Base-by-base conservation (phyloP, 805 yeast genomes). In the Teunomyces barrocoloradensis region DNA sequence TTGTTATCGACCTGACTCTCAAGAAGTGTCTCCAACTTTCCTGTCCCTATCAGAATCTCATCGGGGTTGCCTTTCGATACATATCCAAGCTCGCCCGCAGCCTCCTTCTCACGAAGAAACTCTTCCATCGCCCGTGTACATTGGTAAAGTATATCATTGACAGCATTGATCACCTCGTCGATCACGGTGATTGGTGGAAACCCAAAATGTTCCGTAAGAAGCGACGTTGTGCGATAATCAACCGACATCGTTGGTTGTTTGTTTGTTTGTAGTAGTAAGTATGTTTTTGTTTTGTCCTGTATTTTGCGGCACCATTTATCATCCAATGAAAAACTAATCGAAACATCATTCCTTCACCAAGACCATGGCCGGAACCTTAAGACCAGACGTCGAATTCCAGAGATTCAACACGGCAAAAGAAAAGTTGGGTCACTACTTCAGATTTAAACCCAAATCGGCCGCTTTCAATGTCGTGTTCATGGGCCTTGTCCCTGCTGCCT, bases 111-210 rank as follows among this genome's bases (percentile, higher is more conserved):
- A 42, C 58, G 37, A 21, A 91, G 66, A 53, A 84, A 85, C 27
- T 75, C 75, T 61, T 88, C 95, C 67, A 91, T 77, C 1, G 89
- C 95, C 41, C 79, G 80, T 0, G 91, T 84, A 59, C 96, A 87
- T 55, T 85, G 83, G 66, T 87, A 86, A 82, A 89, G 78, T 23
- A 89, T 80, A 44, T 83, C 89, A 59, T 90, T 90, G 20, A 89
- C 94, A 1, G 89, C 87, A 64, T 90, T 89, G 55, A 90, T 88
- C 10, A 91, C 84, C 58, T 89, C 96, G 57, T 91, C 97, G 5
- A 91, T 77, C 11, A 90, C 68, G 0, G 91, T 80, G 7, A 89
- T 77, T 0, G 97, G 96, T 6, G 94, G 87, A 58, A 79, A 88
- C 30, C 88, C 96, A 30, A 91, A 69, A 61, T 90, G 96, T 65